phyloP scores from a whole-genome alignment of 768 basidiomycete genomes.

The Collybia mongolica region DNA sequence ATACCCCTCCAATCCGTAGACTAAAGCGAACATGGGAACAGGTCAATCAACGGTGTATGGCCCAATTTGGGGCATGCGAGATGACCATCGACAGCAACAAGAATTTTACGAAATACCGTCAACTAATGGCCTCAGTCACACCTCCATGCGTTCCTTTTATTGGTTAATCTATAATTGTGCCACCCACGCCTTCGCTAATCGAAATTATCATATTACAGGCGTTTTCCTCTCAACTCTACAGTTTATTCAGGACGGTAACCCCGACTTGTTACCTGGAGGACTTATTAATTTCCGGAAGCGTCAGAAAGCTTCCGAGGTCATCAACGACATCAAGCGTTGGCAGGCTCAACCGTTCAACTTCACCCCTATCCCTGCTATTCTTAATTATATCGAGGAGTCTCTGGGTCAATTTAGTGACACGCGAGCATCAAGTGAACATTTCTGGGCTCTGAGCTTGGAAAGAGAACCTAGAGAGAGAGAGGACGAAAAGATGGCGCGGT shows the following conservation, averaged over 20 bases:
- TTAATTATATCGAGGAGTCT: slow-evolving; percentile 75
- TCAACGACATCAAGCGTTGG: slow-evolving; percentile 95
- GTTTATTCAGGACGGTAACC: slow-evolving; percentile 98
- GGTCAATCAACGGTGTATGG: slow-evolving; percentile 72
- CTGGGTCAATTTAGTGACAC: slow-evolving; percentile 71
- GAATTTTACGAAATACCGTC: slow-evolving; percentile 92
- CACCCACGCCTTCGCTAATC: slow-evolving; percentile 6
- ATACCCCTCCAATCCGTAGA: slow-evolving; percentile 89
- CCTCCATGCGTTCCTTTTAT: slow-evolving; percentile 98
- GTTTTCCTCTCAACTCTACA: slow-evolving; percentile 94
- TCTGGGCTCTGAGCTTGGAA: slow-evolving; percentile 85
- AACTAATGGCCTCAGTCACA: slow-evolving; percentile 75
- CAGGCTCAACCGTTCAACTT: slow-evolving; percentile 92
- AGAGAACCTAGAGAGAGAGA: slow-evolving; percentile 94
- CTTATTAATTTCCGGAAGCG: slow-evolving; percentile 97
- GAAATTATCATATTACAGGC: slow-evolving; percentile 44
- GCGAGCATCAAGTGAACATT: slow-evolving; percentile 67
- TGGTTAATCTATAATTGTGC: slow-evolving; percentile 33
- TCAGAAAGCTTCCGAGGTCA: slow-evolving; percentile 93
- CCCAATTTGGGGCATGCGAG: slow-evolving; percentile 77
- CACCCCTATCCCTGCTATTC: slow-evolving; percentile 60
- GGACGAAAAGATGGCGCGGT: slow-evolving; percentile 93
- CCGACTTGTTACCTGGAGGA: slow-evolving; percentile 73
- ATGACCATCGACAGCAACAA: slow-evolving; percentile 90
- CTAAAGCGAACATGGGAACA: slow-evolving; percentile 94